Evolutionary conservation across 257 asterid genomes (phyloP), one percentile per base, ranked within the genome.

Genomic region (Scutellaria baicalensis): DNA sequence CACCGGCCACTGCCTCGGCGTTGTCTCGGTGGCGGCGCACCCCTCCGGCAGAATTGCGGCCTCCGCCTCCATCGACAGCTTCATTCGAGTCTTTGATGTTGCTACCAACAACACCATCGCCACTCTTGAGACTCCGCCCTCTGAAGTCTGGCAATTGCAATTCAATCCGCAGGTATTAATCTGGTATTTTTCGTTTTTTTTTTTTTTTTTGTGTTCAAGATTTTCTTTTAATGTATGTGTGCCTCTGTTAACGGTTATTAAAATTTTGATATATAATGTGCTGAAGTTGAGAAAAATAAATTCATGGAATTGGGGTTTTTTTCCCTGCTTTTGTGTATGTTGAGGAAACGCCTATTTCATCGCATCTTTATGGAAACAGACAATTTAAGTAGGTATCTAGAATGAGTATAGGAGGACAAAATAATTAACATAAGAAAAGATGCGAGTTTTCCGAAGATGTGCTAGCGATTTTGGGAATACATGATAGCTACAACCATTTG

Each of bases 1-100:
- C 81, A 79, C 97, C 12, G 97, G 99, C 4, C 99, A 94, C 75
- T 89, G 96, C 78, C 96, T 94, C 43, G 97, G 99, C 39, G 97
- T 91, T 35, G 93, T 94, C 18, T 91, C 99, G 31, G 95, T 94
- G 10, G 92, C 97, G 17, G 81, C 96, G 10, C 97, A 94, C 67
- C 97, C 99, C 7, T 84, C 96, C 68, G 95, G 97, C 2, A 84
- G 96, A 61, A 88, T 89, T 51, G 99, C 96, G 0, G 99, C 99
- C 9, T 94, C 99, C 55, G 96, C 91, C 58, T 89, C 97, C n/a
- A 85, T 94, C 9, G 97, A 94, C 70, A 87, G 99, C 84, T 91
- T 84, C 70, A 75, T 94, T 50, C 78, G 97, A 52, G 99, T 91
- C 12, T 94, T 91, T 39, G 97, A 91, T 72, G 97, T 94, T 9